Base-by-base conservation (phyloP, 352 stramenopile species). In the Lagenidium sp. region DNA sequence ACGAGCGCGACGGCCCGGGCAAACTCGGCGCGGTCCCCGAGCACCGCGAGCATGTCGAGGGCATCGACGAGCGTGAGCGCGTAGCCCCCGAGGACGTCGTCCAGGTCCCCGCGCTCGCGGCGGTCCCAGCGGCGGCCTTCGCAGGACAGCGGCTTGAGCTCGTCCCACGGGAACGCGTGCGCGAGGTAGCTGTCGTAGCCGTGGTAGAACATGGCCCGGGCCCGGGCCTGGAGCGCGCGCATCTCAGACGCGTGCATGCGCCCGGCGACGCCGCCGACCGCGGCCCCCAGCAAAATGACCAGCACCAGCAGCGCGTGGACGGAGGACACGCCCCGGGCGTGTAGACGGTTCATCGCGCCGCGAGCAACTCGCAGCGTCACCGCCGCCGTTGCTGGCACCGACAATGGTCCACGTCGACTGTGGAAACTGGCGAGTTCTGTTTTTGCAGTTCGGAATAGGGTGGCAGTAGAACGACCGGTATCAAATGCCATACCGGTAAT, bases 131-230 rank as follows among this genome's bases (percentile, higher is more conserved):
- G 65, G 0, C 82, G 57, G 8, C 79, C 78, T 22, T 80, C 56
- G 40, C 81, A 94, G 41, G 65, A 86, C 16, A 95, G 50, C 22
- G 84, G 84, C 57, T 88, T 87, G 35, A 95, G 65, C 54, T 95
- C 82, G 48, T 91, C 83, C 81, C 82, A 86, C 23, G 79, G 81
- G 50, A 78, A 94, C 7, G 81, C 83, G 63, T 95, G 74, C 44
- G 65, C 60, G 75, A 93, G 89, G 57, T 96, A 96, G 58, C 65
- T 85, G 44, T 56, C 46, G 59, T 92, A 94, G 41, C 75, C 84
- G 54, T 95, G 84, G 52, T 92, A 91, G 52, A 94, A 94, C 82
- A 95, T 93, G 24, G 82, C 79, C 16, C 69, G 67, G 23, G 82
- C 79, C 47, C 88, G 66, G 21, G 94, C 64, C 43, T 78, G 66